These are phyloP conservation scores for Calonectria pseudoturangicola DNA, from an alignment of 2,329 filamentous ascomycete species.

Conservation along the genomic window DNA sequence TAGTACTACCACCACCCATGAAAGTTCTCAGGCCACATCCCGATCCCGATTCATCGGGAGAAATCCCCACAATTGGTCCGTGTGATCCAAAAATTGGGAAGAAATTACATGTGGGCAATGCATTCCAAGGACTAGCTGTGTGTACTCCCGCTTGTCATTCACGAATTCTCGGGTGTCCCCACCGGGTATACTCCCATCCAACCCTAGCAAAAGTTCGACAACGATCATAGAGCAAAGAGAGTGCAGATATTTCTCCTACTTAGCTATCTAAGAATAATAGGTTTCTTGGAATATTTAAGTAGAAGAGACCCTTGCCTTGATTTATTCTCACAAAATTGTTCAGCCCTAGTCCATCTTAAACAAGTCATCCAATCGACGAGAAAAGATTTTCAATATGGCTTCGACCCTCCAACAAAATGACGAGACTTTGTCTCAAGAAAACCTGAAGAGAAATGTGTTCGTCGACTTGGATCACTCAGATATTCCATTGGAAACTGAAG, in stretches of 20 bases:
- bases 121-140: background rate
- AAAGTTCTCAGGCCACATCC: too few species aligned
- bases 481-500: background rate
- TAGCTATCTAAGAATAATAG: background rate
- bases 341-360: too few species aligned
- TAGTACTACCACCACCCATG: too few species aligned
- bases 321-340: background rate
- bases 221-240: background rate
- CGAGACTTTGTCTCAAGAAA: slow-evolving; percentile 9
- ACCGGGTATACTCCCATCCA: background rate
- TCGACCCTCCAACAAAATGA: slow-evolving; percentile 1
- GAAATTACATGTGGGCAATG: background rate
- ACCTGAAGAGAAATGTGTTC: slow-evolving; percentile 6
- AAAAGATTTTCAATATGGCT: background rate
- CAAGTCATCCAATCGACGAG: background rate
- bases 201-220: background rate
- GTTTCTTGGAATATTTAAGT: background rate
- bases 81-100: background rate
- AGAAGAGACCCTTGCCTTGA: background rate
- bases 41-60: too few species aligned
- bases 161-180: background rate
- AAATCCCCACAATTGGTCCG: too few species aligned
- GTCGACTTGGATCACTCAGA: background rate
- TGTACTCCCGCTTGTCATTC: background rate
- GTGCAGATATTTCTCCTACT: too few species aligned